Base-by-base conservation (phyloP, 768 basidiomycete genomes). In the Neoboletus brunneissimus region DNA sequence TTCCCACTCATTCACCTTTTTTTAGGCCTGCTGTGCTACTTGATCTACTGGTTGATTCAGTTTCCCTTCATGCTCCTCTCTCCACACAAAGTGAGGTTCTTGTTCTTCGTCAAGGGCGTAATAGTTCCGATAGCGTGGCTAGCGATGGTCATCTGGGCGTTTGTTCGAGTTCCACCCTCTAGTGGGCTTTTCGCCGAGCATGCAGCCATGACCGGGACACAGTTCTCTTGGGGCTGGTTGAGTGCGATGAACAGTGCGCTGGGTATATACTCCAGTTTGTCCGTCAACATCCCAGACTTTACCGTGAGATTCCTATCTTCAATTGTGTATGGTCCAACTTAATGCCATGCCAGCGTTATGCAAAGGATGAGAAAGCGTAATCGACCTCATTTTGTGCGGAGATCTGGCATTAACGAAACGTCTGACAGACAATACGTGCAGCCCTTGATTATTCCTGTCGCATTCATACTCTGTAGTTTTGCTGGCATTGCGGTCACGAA, bases 261-360 rank as follows among this genome's bases (percentile, higher is more conserved):
- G 22, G 90, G 89, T 0, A 81, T 83, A 58, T 94, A 87, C 70
- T 74, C 86, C 5, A 89, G 87, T 10, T 73, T 89, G 15, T 79
- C 86, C 0, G 85, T 89, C 60, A 92, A 92, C 64, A 91, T 92
- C 55, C 87, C 91, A 2, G 93, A 95, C 71, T 92, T 95, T 65
- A 91, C 91, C 23, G 77, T 79, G 56, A 51, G 68, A 35, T 13
- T 42, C 29, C 13, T 8, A 10, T 43, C 16, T 18, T 5, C 5
- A 8, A 22, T 27, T 32, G 6, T 40, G 9, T 27, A 5, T 34
- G 2, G 8, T 29, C 20, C 4, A 20, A 43, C 54, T 61, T 4
- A 61, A 16, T 22, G 12, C 37, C 29, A 32, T 41, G 69, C 8
- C 49, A 87, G 79, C 81, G 91, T 64, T 93, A 94, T 71, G 88